These are phyloP conservation scores for Diospyros lotus DNA, from an alignment of 148 eudicot species.

Conservation along the genomic window DNA sequence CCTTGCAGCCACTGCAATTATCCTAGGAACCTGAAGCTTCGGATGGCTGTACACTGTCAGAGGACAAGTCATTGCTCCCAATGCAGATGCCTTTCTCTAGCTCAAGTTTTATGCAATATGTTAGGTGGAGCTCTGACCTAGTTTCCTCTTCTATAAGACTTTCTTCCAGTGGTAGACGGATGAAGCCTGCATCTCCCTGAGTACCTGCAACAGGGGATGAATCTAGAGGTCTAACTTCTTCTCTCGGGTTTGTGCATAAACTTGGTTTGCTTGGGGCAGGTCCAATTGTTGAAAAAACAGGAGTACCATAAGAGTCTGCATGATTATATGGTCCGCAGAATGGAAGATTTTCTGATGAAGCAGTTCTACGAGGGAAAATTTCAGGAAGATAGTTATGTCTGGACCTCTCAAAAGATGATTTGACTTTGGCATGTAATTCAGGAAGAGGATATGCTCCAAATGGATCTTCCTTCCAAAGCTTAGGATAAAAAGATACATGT, in stretches of 20 bases:
- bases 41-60: conserved; percentile 7
- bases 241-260: conserved; percentile 1
- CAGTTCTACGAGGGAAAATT: conserved; percentile 10
- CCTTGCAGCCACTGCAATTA: conserved; percentile 10
- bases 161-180: neutral
- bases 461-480: conserved; percentile 18
- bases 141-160: conserved; percentile 12
- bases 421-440: neutral
- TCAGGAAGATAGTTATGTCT: neutral
- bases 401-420: conserved; percentile 12
- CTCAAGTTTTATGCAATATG: conserved; percentile 4
- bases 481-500: conserved; percentile 6
- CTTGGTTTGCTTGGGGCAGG: conserved; percentile 12
- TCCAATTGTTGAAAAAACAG: conserved; percentile 4
- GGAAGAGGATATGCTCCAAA: conserved; percentile 13
- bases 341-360: conserved; percentile 15
- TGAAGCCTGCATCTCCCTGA: conserved; percentile 7
- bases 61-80: conserved; percentile 24
- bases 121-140: conserved; percentile 2
- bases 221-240: conserved; percentile 5
- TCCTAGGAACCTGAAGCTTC: conserved; percentile 14
- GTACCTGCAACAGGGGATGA: conserved; percentile 9
- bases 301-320: conserved; percentile 12
- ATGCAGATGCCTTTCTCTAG: conserved; percentile 15
- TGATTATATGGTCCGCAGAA: conserved; percentile 12